Evolutionary conservation across 768 basidiomycete species (phyloP).

Genomic region (Lepiota subincarnata): DNA sequence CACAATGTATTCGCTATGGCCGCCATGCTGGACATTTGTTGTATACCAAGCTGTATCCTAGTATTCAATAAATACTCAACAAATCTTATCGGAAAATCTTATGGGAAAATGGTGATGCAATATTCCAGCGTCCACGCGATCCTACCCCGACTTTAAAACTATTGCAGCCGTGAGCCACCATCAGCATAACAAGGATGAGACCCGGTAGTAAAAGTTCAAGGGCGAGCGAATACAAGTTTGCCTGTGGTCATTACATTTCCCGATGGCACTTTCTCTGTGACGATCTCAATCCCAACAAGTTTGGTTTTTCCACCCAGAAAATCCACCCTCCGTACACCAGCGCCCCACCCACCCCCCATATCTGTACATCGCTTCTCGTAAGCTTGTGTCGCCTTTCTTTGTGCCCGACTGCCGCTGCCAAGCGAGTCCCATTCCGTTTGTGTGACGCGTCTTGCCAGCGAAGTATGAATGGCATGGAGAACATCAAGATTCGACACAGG

Average conservation of each 20-base stretch:
- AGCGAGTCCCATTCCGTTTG: constrained; percentile 62
- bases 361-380: constrained; percentile 60
- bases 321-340: constrained; percentile 64
- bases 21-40: no score
- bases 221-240: constrained; percentile 13
- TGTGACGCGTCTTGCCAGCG: constrained; percentile 53
- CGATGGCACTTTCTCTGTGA: neutral
- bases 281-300: constrained; percentile 52
- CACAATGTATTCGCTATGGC: no score
- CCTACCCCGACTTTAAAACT: neutral
- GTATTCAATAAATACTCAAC: no score
- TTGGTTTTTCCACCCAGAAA: constrained; percentile 60
- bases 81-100: neutral
- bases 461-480: constrained; percentile 53
- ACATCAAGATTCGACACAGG: constrained; percentile 61
- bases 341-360: constrained; percentile 64
- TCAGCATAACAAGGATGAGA: no score
- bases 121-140: neutral
- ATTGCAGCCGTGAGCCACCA: no score
- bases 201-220: neutral
- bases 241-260: constrained; percentile 4
- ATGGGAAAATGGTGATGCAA: neutral
- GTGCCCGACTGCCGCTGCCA: constrained; percentile 46
- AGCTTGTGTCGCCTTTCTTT: constrained; percentile 55
- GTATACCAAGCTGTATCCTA: no score